Conservation (phyloP, 78 protist species). For the Dictyostelium firmibasis region DNA sequence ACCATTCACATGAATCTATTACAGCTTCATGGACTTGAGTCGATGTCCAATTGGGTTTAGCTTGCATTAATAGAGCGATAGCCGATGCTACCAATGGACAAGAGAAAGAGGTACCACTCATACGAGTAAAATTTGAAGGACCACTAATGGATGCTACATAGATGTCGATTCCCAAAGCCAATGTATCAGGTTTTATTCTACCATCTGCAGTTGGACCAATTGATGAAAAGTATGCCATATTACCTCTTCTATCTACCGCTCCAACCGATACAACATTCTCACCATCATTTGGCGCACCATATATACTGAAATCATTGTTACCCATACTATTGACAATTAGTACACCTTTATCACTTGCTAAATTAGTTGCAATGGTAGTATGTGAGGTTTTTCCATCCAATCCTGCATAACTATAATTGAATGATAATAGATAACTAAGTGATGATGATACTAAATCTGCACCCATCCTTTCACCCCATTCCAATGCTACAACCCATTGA, state of each 20-base stretch:
- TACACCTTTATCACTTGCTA: slow-evolving; percentile 53
- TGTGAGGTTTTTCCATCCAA: slow-evolving; percentile 27
- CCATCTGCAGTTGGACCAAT: slow-evolving; percentile 74
- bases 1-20: neutral
- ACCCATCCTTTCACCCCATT: slow-evolving; percentile 72
- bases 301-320: neutral
- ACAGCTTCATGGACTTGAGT: slow-evolving; percentile 38
- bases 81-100: slow-evolving; percentile 63
- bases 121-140: neutral
- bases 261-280: slow-evolving; percentile 45
- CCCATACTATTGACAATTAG: slow-evolving; percentile 52
- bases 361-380: slow-evolving; percentile 45
- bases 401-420: slow-evolving; percentile 36
- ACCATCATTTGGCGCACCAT: slow-evolving; percentile 75
- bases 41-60: slow-evolving; percentile 62
- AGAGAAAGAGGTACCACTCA: slow-evolving; percentile 63
- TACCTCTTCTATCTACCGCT: slow-evolving; percentile 15
- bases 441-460: slow-evolving; percentile 29
- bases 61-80: slow-evolving; percentile 55
- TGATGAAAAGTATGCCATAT: slow-evolving; percentile 28
- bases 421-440: slow-evolving; percentile 21
- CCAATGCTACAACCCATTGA: slow-evolving; percentile 46
- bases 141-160: slow-evolving; percentile 8
- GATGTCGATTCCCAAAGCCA: slow-evolving; percentile 17
- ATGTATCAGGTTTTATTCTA: slow-evolving; percentile 59